phyloP scores from a whole-genome alignment of 768 basidiomycete genomes.

The Termitomyces sp. region DNA sequence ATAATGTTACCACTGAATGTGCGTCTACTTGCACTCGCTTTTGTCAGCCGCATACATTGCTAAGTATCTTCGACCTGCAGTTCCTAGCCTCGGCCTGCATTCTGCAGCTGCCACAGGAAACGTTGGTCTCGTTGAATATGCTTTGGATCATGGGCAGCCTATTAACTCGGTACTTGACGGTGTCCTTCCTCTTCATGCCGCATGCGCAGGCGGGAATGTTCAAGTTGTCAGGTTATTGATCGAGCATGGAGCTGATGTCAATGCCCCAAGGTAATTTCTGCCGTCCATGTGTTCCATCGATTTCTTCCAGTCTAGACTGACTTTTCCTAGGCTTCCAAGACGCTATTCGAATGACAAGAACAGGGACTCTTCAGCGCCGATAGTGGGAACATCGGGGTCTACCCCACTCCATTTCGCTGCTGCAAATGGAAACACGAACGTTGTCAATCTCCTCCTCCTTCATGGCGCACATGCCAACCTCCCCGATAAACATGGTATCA shows the following conservation, averaged over 20 bases:
- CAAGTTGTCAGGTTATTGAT: conserved; percentile 86
- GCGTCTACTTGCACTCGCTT: conserved; percentile 21
- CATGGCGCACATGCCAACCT: conserved; percentile 81
- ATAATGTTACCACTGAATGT: conserved; percentile 59
- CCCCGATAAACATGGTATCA: conserved; percentile 88
- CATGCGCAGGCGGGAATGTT: conserved; percentile 86
- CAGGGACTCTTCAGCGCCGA: conserved; percentile 62
- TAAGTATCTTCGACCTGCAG: conserved; percentile 30
- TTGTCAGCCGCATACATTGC: conserved; percentile 1
- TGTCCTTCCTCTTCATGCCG: conserved; percentile 95
- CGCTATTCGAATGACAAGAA: conserved; percentile 70
- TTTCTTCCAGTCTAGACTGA: not conserved
- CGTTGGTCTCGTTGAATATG: conserved; percentile 89
- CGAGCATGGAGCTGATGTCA: conserved; percentile 96
- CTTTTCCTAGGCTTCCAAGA: conserved; percentile 53
- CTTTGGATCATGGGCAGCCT: conserved; percentile 90
- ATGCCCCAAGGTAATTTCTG: conserved; percentile 73
- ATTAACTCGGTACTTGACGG: conserved; percentile 96
- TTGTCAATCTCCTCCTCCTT: conserved; percentile 76
- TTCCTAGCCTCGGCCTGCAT: conserved; percentile 74
- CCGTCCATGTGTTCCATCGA: conserved; percentile 4
- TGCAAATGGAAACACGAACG: conserved; percentile 83
- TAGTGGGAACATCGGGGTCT: conserved; percentile 81
- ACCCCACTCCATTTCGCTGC: conserved; percentile 97
- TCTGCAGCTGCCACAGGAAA: conserved; percentile 82